phyloP scores from a whole-genome alignment of 768 basidiomycete species.

The Baorangia bicolor region DNA sequence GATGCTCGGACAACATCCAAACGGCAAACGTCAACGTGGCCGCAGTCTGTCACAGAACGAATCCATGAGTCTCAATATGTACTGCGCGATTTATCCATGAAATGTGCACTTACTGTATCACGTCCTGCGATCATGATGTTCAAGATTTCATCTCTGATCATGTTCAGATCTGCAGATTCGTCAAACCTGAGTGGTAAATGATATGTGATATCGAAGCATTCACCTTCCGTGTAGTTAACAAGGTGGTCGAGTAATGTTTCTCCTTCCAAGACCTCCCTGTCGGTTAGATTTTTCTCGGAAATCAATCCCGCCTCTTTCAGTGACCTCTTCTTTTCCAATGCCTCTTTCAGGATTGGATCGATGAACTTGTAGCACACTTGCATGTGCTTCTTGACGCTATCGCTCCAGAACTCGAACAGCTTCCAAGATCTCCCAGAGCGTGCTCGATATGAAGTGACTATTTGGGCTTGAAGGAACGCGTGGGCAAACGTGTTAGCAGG shows the following conservation, averaged over 20 bases:
- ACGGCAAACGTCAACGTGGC: constrained; percentile 30
- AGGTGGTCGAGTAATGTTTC: no score
- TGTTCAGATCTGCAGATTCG: no score
- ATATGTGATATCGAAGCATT: no score
- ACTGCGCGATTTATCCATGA: not conserved
- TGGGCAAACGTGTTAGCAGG: constrained; percentile 42
- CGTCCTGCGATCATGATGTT: no score
- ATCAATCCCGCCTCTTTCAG: constrained; percentile 23
- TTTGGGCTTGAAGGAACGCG: constrained; percentile 53
- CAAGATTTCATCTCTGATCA: no score
- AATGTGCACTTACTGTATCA: no score
- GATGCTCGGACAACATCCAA: constrained; percentile 31
- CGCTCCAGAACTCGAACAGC: constrained; percentile 50
- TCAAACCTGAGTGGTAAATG: no score
- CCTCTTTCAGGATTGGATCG: constrained; percentile 51
- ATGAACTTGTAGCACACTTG: constrained; percentile 49
- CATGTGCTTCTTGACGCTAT: constrained; percentile 46
- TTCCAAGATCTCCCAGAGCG: constrained; percentile 49
- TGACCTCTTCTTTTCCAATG: constrained; percentile 39
- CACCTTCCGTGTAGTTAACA: no score
- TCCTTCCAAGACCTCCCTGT: no score
- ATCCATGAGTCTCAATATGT: not conserved
- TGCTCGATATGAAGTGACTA: constrained; percentile 36
- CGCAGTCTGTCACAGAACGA: constrained; percentile 24
- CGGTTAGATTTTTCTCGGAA: constrained; percentile 1